These are phyloP conservation scores for Strobilomyces dryophilus DNA, from an alignment of 768 basidiomycete species.

Conservation along the genomic window DNA sequence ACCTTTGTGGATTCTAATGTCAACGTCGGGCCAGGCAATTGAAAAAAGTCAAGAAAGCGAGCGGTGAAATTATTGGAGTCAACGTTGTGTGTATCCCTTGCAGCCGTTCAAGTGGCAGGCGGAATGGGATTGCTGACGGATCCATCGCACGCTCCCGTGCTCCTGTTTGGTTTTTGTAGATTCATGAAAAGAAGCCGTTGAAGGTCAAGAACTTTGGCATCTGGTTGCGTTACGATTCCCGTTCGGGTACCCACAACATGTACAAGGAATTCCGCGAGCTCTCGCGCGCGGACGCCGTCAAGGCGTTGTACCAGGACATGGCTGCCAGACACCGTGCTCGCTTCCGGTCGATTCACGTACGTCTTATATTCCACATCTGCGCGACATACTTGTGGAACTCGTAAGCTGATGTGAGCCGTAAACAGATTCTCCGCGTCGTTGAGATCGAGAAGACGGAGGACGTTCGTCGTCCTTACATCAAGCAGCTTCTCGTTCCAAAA, in stretches of 20 bases:
- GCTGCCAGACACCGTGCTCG: conserved; percentile 98
- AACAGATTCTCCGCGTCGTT: conserved; percentile 92
- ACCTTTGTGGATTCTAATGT: neutral
- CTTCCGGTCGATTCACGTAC: conserved; percentile 95
- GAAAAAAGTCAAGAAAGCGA: conserved; percentile 99
- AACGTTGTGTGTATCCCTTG: conserved; percentile 85
- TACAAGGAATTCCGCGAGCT: conserved; percentile 99
- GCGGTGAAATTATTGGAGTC: conserved; percentile 97
- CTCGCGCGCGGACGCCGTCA: conserved; percentile 90
- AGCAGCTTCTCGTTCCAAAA: conserved; percentile 83
- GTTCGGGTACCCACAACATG: conserved; percentile 99
- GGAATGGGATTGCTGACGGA: conserved; percentile 60
- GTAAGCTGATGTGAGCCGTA: neutral
- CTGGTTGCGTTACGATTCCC: conserved; percentile 99
- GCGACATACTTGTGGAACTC: neutral
- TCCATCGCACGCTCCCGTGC: conserved; percentile 5
- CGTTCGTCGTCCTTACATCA: conserved; percentile 95
- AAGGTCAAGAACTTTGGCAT: conserved; percentile 99
- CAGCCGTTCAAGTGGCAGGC: conserved; percentile 86
- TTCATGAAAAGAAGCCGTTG: conserved; percentile 94
- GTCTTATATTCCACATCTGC: conserved; percentile 24
- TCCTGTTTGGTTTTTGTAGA: conserved; percentile 50
- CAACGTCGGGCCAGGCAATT: conserved; percentile 59
- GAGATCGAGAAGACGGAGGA: conserved; percentile 93
- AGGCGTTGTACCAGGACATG: conserved; percentile 99